Evolutionary conservation across 78 protist species (phyloP), one percentile per base, ranked within the genome.

Genomic region (Pelomyxa schiedti): DNA sequence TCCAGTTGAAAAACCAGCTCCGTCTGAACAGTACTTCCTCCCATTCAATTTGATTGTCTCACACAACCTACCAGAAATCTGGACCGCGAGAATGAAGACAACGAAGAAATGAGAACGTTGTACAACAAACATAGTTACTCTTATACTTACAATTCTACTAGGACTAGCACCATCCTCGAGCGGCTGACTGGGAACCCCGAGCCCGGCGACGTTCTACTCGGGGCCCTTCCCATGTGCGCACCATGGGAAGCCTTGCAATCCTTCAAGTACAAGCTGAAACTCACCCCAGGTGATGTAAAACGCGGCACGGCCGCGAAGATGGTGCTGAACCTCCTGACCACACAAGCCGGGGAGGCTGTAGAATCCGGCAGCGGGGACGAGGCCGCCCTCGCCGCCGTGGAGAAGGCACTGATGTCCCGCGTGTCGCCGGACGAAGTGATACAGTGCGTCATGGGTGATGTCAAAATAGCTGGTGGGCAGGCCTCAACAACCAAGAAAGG

Each of bases 171-270:
- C n/a, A n/a, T n/a, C n/a, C n/a, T 82, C 41, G 89, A 86, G 67
- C 64, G 82, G 32, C 64, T 87, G 43, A 88, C 90, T 7, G 83
- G 83, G 30, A n/a, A 35, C 8, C 89, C 89, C 39, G 43, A 32
- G 41, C 76, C 74, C 4, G 82, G 77, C 37, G 95, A 91, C 76
- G 66, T 66, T 37, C 66, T 91, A 28, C 90, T 86, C 7, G 87
- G 66, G 66, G 95, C 95, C 1, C 39, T 94, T 39, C 88, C 95
- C 29, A 85, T 91, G 42, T 86, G 89, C 26, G 94, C 84, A 0
- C 94, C 94, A 8, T 86, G 79, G 65, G 8, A 82, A 2, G 81
- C 88, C 32, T 53, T 84, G 71, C 53, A 24, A 39, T 74, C 35
- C 53, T 92, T 76, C 79, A 85, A 86, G 81, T 88, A 30, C 82